Conservation (phyloP, 140 eudicot species). For the Anethum foeniculum region DNA sequence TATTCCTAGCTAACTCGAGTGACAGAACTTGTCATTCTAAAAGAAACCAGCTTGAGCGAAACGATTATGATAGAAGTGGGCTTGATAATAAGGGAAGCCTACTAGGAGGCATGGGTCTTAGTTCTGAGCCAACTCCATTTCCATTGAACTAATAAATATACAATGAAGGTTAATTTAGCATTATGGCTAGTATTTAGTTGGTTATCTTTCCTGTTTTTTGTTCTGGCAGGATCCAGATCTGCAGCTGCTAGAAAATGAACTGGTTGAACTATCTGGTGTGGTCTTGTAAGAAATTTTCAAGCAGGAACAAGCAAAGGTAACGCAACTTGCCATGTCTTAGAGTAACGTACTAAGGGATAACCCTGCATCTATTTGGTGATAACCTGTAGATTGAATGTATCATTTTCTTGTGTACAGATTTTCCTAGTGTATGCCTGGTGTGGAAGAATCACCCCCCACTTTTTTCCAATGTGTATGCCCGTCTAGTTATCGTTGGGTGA, state of each 20-base stretch:
- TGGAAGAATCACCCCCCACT: not conserved
- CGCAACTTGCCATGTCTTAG: not conserved
- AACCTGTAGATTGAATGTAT: not conserved
- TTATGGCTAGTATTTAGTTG: not conserved
- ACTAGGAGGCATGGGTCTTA: not conserved
- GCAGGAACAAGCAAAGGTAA: not conserved
- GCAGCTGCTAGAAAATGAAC: not conserved
- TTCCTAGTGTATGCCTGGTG: not conserved
- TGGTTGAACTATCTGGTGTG: not conserved
- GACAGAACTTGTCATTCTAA: not conserved
- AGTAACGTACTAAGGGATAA: not conserved
- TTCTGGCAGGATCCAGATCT: constrained; percentile 8
- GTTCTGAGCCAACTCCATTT: not conserved
- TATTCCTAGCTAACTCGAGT: not conserved
- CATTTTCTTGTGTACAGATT: not conserved
- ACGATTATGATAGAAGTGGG: not conserved
- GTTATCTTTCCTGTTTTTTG: constrained; percentile 1
- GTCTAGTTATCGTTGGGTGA: not conserved
- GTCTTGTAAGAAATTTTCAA: not conserved
- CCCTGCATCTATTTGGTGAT: not conserved
- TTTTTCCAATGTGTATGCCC: not conserved
- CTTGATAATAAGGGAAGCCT: not conserved
- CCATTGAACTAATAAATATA: not conserved
- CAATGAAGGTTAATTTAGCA: not conserved
- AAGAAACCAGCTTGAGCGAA: not conserved